phyloP scores from a whole-genome alignment of 1,139 yeast species.

The Blastobotrys illinoisensis region DNA sequence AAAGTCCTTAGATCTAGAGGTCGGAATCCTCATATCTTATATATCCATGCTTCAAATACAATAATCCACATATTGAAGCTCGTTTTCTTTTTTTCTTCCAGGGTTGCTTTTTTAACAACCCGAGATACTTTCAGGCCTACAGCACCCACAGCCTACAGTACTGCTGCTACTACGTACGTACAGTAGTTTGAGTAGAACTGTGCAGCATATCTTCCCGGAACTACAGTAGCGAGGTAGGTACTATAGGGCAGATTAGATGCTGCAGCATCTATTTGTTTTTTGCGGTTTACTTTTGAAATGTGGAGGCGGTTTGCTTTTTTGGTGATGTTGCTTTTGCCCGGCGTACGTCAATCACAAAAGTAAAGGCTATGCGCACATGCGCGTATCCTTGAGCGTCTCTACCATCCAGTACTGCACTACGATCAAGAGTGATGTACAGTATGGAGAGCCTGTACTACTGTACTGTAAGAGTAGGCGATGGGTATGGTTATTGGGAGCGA shows the following conservation, averaged over 20 bases:
- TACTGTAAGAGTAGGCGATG: too few relatives aligned
- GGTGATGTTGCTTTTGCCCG: neutral
- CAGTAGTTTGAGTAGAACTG: neutral
- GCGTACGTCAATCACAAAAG: neutral
- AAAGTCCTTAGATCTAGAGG: neutral
- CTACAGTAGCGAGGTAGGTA: neutral
- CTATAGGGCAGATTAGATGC: neutral
- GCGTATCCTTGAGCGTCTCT: neutral
- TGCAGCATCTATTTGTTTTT: neutral
- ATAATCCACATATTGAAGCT: neutral
- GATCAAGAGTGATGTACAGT: neutral
- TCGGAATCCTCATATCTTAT: neutral
- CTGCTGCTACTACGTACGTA: too few relatives aligned
- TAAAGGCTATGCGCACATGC: neutral
- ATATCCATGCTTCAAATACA: neutral
- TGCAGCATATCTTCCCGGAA: neutral
- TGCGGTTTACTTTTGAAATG: neutral
- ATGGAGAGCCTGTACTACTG: too few relatives aligned
- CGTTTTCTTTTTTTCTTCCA: neutral
- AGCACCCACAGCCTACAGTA: neutral
- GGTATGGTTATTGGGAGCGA: too few relatives aligned
- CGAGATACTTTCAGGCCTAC: neutral
- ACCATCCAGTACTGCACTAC: neutral
- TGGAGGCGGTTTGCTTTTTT: neutral
- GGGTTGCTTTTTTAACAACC: neutral